Percentiles rank a stretch among this genome's conserved stretches.
phyloP scores from a whole-genome alignment of 78 protist species.

The Pigoraptor vietnamica region DNA sequence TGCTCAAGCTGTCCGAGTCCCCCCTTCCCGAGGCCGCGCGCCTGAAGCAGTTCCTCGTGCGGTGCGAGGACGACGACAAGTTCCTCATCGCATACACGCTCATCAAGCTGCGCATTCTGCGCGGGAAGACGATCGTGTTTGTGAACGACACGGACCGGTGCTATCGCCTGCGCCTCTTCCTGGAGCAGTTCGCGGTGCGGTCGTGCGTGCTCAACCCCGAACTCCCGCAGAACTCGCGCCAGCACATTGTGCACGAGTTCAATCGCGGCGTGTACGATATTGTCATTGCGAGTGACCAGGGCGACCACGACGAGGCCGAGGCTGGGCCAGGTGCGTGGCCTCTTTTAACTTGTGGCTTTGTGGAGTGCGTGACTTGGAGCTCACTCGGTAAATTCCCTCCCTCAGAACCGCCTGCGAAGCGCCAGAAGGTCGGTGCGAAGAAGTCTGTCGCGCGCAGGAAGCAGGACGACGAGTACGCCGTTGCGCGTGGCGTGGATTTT shows the following conservation, averaged over 20 bases:
- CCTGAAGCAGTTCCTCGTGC: conserved; percentile 2
- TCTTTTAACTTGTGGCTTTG: neutral
- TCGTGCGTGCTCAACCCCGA: conserved; percentile 48
- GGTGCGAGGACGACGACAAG: conserved; percentile 40
- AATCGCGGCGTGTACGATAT: conserved; percentile 68
- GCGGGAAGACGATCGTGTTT: conserved; percentile 73
- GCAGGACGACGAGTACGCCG: conserved; percentile 24
- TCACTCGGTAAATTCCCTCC: neutral
- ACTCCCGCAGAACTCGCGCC: conserved; percentile 48
- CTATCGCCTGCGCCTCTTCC: conserved; percentile 70
- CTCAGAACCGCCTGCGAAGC: neutral
- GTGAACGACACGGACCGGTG: conserved; percentile 57
- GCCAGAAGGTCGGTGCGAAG: neutral
- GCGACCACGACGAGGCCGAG: conserved; percentile 9
- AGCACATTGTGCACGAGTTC: conserved; percentile 66
- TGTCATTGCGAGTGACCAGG: conserved; percentile 78
- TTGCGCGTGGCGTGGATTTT: conserved; percentile 80
- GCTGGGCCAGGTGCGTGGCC: neutral
- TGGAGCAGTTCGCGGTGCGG: conserved; percentile 61
- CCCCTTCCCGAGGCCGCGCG: conserved; percentile 11
- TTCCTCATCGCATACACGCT: conserved; percentile 60
- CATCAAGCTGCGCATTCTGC: conserved; percentile 49
- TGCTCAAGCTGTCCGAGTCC: conserved; percentile 26
- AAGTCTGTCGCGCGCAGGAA: neutral
- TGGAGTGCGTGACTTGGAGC: neutral